Conservation (phyloP, 768 basidiomycete genomes). For the Russula vinacea region DNA sequence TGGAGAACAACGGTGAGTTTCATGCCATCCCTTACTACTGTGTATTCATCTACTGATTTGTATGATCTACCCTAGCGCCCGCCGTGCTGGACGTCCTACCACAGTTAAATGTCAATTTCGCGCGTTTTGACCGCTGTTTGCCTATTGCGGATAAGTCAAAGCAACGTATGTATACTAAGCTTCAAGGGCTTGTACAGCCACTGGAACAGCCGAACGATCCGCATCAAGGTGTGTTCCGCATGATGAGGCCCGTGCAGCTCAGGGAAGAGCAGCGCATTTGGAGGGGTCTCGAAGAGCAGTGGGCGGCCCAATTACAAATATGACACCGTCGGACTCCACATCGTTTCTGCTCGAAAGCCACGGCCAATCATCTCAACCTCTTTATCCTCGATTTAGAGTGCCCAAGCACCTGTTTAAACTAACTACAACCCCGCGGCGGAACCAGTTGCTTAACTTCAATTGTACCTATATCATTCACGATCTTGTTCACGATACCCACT, state of each 20-base stretch:
- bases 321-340: not conserved
- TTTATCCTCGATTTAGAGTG: not conserved
- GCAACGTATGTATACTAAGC: conserved; percentile 4
- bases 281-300: conserved; percentile 2
- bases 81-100: conserved; percentile 8
- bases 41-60: not conserved
- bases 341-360: not conserved
- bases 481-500: not conserved
- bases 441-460: not conserved
- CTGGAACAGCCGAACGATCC: conserved; percentile 15
- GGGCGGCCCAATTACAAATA: conserved; percentile 2
- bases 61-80: not conserved
- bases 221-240: conserved; percentile 11
- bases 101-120: not conserved
- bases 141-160: conserved; percentile 10
- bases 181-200: conserved; percentile 12
- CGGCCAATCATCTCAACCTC: not conserved
- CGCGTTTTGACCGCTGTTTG: conserved; percentile 4
- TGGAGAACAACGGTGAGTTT: conserved; percentile 2
- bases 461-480: conserved; percentile 1
- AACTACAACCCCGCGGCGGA: not conserved
- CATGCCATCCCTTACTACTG: not conserved
- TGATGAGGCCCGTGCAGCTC: conserved; percentile 10
- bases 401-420: not conserved
- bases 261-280: conserved; percentile 1